Base-by-base conservation (phyloP, 140 eudicot genomes). In the Erigeron philadelphicus region DNA sequence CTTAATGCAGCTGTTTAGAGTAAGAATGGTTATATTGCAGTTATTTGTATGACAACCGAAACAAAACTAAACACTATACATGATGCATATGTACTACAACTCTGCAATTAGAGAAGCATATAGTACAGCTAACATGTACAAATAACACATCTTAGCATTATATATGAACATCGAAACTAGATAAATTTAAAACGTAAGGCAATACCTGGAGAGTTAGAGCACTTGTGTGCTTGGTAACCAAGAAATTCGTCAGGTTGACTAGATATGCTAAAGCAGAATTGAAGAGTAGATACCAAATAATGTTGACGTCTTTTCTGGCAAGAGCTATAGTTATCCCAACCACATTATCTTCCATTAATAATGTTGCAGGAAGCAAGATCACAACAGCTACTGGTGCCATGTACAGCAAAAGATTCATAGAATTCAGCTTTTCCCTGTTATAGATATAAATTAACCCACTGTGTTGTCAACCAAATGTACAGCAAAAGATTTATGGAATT, bases 161-260 rank as follows among this genome's bases (percentile, higher is more conserved):
- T 2, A 31, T 8, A 54, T 7, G 16, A 17, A 21, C 42, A 42
- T 18, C 5, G 8, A 55, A 48, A 60, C 10, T 13, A 43, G 13
- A 60, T 12, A 41, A 40, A 52, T 41, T 31, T 12, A 49, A 55
- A 38, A n/a, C 7, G 64, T 6, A 35, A 31, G 68, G 5, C 68
- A 8, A 54, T 87, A 88, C 95, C 95, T 88, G 95, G 59, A 88
- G 95, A 63, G 95, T 88, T 81, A 88, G 76, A 16, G 96, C 92
- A 64, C 96, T 85, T 19, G 92, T 88, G 80, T 85, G 89, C 45
- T 88, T 88, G 50, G 96, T 88, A 74, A 88, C 96, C 88, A 88
- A 79, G 75, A 88, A 88, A 75, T 88, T 88, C 10, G 89, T 85
- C 85, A 88, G 68, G 73, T 88, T 88, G 56, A 85, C 96, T 35